Percentiles rank a stretch among this genome's conserved stretches.
Evolutionary conservation across 306 rosid genomes (phyloP).

Genomic region (Citrullus amarus): DNA sequence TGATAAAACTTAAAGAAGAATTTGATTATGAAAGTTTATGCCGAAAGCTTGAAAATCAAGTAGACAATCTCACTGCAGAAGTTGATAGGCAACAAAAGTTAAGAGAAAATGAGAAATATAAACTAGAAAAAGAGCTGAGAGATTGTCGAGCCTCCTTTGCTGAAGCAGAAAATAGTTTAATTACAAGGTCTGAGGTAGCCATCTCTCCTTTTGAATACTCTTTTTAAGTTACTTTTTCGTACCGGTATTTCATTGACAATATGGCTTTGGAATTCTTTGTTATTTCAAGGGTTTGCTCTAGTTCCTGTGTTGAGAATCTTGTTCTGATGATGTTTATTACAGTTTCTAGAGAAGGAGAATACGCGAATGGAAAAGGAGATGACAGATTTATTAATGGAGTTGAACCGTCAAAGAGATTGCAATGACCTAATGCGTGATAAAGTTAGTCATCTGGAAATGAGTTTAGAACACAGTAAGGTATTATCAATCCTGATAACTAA

Average conservation of each 20-base stretch:
- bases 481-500: not conserved
- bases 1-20: slow-evolving; percentile 54
- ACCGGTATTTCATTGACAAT: not conserved
- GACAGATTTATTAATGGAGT: slow-evolving; percentile 21
- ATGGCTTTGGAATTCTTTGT: not conserved
- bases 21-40: slow-evolving; percentile 58
- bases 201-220: not conserved
- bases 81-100: slow-evolving; percentile 48
- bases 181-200: slow-evolving; percentile 52
- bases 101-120: slow-evolving; percentile 26
- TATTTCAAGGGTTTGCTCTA: not conserved
- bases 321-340: slow-evolving; percentile 13
- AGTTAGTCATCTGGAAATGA: slow-evolving; percentile 31
- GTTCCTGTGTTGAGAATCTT: not conserved
- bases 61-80: slow-evolving; percentile 50
- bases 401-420: slow-evolving; percentile 38
- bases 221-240: not conserved
- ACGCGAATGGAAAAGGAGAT: slow-evolving; percentile 30
- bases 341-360: slow-evolving; percentile 45
- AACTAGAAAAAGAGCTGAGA: slow-evolving; percentile 35
- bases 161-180: slow-evolving; percentile 29
- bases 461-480: slow-evolving; percentile 40
- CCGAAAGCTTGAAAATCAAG: slow-evolving; percentile 55
- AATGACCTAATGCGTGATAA: slow-evolving; percentile 30
- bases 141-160: slow-evolving; percentile 26